These are phyloP conservation scores for Rhizopus arrhizus DNA, from an alignment of 371 early-diverging fungal species.

Conservation along the genomic window DNA sequence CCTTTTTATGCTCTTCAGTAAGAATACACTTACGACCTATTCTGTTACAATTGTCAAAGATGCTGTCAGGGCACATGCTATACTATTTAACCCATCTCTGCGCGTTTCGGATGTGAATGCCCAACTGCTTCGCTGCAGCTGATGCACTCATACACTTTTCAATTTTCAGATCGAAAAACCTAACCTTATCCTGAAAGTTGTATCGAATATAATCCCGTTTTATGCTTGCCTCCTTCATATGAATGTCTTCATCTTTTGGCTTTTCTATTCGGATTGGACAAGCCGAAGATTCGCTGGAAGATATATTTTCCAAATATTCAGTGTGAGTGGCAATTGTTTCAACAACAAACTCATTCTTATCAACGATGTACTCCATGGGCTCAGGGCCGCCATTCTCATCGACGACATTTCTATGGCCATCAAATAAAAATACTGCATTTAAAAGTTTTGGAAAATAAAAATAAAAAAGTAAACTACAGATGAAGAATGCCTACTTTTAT, in stretches of 20 bases:
- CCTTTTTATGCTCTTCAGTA: constrained; percentile 13
- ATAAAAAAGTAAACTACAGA: background rate
- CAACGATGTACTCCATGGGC: constrained; percentile 22
- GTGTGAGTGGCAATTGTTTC: constrained; percentile 12
- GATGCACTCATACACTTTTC: constrained; percentile 20
- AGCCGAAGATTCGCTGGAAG: constrained; percentile 15
- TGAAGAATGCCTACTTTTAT: background rate
- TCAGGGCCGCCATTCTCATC: too few species aligned
- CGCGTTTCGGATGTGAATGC: constrained; percentile 34
- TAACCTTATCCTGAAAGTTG: constrained; percentile 21
- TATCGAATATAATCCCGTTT: constrained; percentile 23
- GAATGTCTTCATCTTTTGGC: constrained; percentile 24
- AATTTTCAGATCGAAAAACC: constrained; percentile 20
- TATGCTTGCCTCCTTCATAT: constrained; percentile 18
- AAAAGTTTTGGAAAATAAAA: constrained; percentile 16
- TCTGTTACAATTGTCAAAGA: constrained; percentile 12
- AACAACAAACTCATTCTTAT: constrained; percentile 17
- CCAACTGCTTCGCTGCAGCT: constrained; percentile 24
- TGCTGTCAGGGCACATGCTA: constrained; percentile 11
- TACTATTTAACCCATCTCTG: constrained; percentile 13
- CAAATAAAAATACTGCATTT: constrained; percentile 20
- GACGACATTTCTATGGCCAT: constrained; percentile 19
- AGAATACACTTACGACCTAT: constrained; percentile 14
- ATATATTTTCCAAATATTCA: constrained; percentile 10
- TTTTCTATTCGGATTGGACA: constrained; percentile 16